These are phyloP conservation scores for Echinosophora koreensis DNA, from an alignment of 306 rosid species.

Conservation along the genomic window DNA sequence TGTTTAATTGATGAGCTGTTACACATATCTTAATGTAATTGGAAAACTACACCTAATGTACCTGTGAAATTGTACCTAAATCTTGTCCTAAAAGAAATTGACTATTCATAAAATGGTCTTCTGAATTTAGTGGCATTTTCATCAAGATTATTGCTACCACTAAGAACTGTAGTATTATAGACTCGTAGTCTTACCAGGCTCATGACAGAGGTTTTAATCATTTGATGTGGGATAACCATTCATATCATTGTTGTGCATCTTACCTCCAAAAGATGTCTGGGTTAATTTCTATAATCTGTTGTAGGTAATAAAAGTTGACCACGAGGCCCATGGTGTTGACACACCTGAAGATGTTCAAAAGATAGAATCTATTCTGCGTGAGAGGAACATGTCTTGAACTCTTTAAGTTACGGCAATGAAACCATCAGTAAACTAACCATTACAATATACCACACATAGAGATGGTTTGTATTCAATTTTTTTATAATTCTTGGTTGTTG, in stretches of 20 bases:
- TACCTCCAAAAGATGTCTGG: not conserved
- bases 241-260: conserved; percentile 21
- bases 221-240: conserved; percentile 16
- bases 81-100: no score
- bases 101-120: not conserved
- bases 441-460: conserved; percentile 1
- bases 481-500: conserved; percentile 19
- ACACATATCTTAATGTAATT: no score
- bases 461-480: not conserved
- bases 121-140: not conserved
- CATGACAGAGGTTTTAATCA: not conserved
- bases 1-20: no score
- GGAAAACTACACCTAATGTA: no score
- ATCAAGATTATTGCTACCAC: not conserved
- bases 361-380: conserved; percentile 81
- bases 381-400: conserved; percentile 73
- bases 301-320: conserved; percentile 93
- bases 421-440: conserved; percentile 11
- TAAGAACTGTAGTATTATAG: not conserved
- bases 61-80: no score
- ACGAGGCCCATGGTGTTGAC: conserved; percentile 96
- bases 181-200: not conserved
- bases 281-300: conserved; percentile 31
- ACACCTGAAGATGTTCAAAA: conserved; percentile 87
- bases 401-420: conserved; percentile 2